Base-by-base conservation (phyloP, 345 rosid genomes). In the Noccaea caerulescens region DNA sequence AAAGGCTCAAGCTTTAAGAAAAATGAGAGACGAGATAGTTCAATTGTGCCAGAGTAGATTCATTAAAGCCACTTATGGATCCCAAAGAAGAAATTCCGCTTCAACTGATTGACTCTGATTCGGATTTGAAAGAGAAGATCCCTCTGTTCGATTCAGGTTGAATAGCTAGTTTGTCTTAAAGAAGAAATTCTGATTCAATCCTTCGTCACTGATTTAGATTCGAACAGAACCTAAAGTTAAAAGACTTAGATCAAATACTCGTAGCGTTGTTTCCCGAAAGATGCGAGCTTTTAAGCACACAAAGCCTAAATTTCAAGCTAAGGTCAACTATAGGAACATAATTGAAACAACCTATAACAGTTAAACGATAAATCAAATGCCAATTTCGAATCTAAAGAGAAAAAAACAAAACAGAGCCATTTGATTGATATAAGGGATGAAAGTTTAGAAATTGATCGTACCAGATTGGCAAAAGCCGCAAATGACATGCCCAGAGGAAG, bases 401-500 rank as follows among this genome's bases (percentile, higher is more conserved):
- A 51, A 7, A 7, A 32, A 59, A 59, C 36, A 57, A 32, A 59
- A 59, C 36, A 57, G 32, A 45, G 59, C 16, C 33, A 46, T 6
- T 27, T 20, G 45, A 37, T 6, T n/a, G 16, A 54, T 18, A 54
- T 1, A 18, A 56, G 16, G 25, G 23, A 34, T 8, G 30, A 67
- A 74, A 76, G 68, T 30, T 9, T 8, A 30, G 30, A 42, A 71
- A 30, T 65, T 69, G 66, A 77, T 34, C 72, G 23, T 81, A 93
- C 99, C 99, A 88, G 82, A 49, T 90, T 83, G 55, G 91, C 84
- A 64, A 94, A 85, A 25, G 89, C 98, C 0, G 97, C 99, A 58
- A 94, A 82, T 9, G 98, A 91, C 95, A 94, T 89, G 39, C 99
- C 99, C 3, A 94, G 89, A 77, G 91, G 90, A 38, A 87, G 84